Conservation (phyloP, 1,284 basidiomycete genomes). For the Cryptococcus sp. region DNA sequence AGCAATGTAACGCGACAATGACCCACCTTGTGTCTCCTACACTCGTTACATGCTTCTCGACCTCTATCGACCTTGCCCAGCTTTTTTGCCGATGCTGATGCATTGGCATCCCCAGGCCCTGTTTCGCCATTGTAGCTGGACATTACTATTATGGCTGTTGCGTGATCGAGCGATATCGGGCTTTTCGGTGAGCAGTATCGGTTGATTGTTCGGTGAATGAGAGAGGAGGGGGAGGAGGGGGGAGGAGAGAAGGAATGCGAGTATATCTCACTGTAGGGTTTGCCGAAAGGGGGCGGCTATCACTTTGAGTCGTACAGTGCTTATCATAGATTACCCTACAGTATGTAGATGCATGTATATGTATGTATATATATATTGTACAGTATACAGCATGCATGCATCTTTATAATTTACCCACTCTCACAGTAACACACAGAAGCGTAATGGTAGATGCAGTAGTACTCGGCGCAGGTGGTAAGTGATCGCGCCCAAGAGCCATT, state of each 20-base stretch:
- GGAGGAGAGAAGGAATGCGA: background rate
- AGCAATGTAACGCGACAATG: background rate
- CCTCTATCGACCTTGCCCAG: conserved; percentile 35
- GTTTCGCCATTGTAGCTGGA: background rate
- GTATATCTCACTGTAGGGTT: background rate
- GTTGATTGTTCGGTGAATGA: background rate
- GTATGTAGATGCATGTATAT: no score
- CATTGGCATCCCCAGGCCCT: background rate
- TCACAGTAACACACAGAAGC: background rate
- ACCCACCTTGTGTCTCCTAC: conserved; percentile 36
- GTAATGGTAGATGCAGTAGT: conserved; percentile 42
- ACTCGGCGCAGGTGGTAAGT: conserved; percentile 47
- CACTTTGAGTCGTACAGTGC: background rate
- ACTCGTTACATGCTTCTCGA: conserved; percentile 38
- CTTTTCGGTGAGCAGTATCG: no score
- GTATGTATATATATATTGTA: background rate
- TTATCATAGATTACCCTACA: background rate
- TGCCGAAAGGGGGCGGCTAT: background rate
- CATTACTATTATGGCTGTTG: background rate
- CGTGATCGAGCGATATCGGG: no score
- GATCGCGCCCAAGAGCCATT: background rate
- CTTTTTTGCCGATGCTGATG: conserved; percentile 9
- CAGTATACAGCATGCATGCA: background rate
- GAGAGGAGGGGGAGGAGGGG: background rate
- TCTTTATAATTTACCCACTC: background rate